Conservation (phyloP, 345 rosid genomes). For the Cardamine resedifolia region DNA sequence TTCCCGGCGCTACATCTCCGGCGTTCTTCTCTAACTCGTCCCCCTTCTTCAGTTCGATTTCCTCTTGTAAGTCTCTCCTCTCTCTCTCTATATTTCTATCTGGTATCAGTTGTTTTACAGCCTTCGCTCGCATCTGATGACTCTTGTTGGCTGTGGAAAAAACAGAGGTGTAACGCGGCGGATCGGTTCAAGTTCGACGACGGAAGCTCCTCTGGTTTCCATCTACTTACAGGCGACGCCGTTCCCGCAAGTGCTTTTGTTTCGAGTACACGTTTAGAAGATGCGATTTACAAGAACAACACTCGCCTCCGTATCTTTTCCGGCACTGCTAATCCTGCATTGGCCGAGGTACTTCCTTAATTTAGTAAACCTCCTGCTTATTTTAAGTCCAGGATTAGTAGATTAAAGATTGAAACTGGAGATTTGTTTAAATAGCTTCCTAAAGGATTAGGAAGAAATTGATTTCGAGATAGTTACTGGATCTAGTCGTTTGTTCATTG, state of each 20-base stretch:
- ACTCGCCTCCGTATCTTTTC: conserved; percentile 86
- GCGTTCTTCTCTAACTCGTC: conserved; percentile 18
- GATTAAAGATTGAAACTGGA: background rate
- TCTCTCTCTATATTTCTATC: background rate
- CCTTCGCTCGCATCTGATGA: background rate
- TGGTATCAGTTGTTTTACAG: background rate
- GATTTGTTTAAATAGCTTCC: background rate
- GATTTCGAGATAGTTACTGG: background rate
- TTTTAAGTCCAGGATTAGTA: background rate
- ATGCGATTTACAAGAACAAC: conserved; percentile 43
- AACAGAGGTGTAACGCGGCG: conserved; percentile 60
- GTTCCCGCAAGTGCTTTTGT: conserved; percentile 43
- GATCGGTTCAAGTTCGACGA: conserved; percentile 63
- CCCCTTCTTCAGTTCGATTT: conserved; percentile 28
- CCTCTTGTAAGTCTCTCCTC: conserved; percentile 27
- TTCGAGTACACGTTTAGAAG: conserved; percentile 41
- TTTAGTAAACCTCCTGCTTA: background rate
- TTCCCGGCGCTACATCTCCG: conserved; percentile 30
- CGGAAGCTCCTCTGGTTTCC: conserved; percentile 49
- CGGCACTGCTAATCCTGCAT: conserved; percentile 92
- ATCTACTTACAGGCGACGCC: conserved; percentile 39
- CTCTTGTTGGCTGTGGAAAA: background rate
- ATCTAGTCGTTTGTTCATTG: background rate
- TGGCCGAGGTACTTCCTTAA: conserved; percentile 62
- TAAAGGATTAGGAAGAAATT: background rate